A percentile compares a stretch with the other conserved stretches of the same genome.
phyloP scores from a whole-genome alignment of 768 basidiomycete species.

The Tulasnella sp. region DNA sequence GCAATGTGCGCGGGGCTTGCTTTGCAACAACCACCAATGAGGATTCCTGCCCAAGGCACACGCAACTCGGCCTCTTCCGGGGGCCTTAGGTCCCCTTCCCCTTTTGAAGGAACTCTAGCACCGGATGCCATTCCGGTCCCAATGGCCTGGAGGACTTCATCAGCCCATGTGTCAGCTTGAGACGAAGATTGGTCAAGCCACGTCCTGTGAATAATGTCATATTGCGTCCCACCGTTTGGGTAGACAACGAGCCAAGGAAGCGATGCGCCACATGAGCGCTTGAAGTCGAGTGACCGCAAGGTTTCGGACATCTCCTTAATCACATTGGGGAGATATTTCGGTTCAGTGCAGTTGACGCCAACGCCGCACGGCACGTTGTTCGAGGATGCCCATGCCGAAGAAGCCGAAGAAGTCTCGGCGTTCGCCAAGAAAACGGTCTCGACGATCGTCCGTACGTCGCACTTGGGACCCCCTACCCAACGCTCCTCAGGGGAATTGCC shows the following conservation, averaged over 20 bases:
- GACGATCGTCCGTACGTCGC: constrained; percentile 46
- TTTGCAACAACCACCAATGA: constrained; percentile 71
- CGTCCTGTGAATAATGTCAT: constrained; percentile 46
- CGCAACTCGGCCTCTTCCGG: background rate
- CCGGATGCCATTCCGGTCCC: constrained; percentile 28
- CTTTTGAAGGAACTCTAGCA: background rate
- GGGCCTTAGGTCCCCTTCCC: constrained; percentile 41
- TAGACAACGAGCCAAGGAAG: constrained; percentile 61
- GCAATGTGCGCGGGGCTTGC: constrained; percentile 53
- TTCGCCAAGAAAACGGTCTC: constrained; percentile 30
- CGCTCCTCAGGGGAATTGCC: constrained; percentile 23
- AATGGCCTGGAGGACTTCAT: constrained; percentile 37
- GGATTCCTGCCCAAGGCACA: constrained; percentile 41
- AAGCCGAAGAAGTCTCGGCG: constrained; percentile 33
- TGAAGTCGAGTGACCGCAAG: background rate
- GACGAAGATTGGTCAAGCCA: constrained; percentile 41
- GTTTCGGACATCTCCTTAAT: constrained; percentile 41
- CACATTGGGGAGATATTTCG: constrained; percentile 45
- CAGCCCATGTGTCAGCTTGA: constrained; percentile 42
- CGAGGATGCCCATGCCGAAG: background rate
- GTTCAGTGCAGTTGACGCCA: constrained; percentile 70
- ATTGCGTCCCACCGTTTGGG: constrained; percentile 64
- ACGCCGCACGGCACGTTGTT: constrained; percentile 48
- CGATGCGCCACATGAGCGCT: constrained; percentile 27
- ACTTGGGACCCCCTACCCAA: constrained; percentile 30